These are phyloP conservation scores for Sclerotinia subarctica DNA, from an alignment of 2,329 filamentous ascomycete genomes.

Conservation along the genomic window DNA sequence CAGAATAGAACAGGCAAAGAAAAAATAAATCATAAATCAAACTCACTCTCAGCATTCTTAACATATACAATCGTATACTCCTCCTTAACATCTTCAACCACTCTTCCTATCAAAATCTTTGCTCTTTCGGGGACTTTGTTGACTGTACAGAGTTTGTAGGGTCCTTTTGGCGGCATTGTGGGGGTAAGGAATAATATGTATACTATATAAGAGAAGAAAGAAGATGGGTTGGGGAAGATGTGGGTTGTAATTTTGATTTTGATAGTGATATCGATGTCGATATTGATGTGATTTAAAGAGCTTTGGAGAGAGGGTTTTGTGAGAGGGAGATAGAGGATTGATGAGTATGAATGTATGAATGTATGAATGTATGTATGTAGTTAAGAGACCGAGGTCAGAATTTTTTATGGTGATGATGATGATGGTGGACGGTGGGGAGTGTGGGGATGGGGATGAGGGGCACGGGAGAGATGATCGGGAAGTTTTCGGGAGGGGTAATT, in stretches of 20 bases:
- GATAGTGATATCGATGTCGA: no score
- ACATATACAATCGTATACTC: constrained; percentile 60
- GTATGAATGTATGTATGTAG: no score
- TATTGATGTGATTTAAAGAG: no score
- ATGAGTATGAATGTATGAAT: no score
- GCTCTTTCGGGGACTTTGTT: constrained; percentile 66
- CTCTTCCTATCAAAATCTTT: constrained; percentile 57
- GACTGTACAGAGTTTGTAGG: constrained; percentile 63
- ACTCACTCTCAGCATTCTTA: constrained; percentile 59
- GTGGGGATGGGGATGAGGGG: constrained; percentile 14
- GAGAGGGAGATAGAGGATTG: no score
- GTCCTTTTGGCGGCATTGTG: constrained; percentile 46
- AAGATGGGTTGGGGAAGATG: no score
- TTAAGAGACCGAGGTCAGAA: no score
- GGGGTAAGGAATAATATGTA: no score
- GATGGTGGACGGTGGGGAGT: constrained; percentile 9
- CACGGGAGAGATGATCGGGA: constrained; percentile 1
- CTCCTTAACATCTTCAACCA: constrained; percentile 60
- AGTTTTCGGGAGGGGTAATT: constrained; percentile 1
- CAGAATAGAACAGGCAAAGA: no score
- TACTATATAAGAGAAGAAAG: background rate
- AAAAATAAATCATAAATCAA: background rate
- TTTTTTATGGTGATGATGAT: background rate
- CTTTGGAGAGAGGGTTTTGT: background rate
- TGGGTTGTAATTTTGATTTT: background rate